Base-by-base conservation (phyloP, 2,329 filamentous ascomycete species). In the Aspergillus amoenus region DNA sequence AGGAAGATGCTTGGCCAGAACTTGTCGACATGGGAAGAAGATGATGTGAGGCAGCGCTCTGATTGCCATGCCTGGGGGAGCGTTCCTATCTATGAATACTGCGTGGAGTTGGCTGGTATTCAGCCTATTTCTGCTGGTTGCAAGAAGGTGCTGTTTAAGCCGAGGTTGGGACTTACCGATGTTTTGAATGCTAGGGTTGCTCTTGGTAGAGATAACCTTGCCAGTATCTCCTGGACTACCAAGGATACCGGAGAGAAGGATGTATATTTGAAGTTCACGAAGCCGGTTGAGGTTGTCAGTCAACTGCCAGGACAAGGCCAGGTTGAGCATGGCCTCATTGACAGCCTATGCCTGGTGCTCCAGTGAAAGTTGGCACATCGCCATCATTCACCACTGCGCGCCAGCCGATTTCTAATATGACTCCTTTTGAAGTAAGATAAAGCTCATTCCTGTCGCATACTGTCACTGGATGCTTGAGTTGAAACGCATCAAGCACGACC, bases 11-110 rank as follows among this genome's bases (percentile, higher is more conserved):
- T 78, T 3, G 64, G 63, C 1, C 68, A 73, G 53, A 73, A 76
- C 50, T 52, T 78, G 9, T 68, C 75, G 0, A 79, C 76, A 3
- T 78, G 76, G 75, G 72, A 73, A 43, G 76, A 79, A 52, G 76
- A 78, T 49, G 70, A 74, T 55, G 76, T 78, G 5, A 63, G 71
- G 3, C 74, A 76, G 57, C 69, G 76, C 4, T 78, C 74, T 1
- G 76, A 79, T 60, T 79, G 76, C 49, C 76, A 79, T 65, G 75
- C 76, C 2, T 78, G 75, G 76, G 73, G 76, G 1, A 75, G 73
- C 55, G 73, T 76, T 15, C 76, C 75, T 0, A 64, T 79, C 4
- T 78, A 78, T 50, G 76, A 78, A 55, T 78, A 70, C 40, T 73
- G 68, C 32, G 70, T 71, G 8, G 76, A 78, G 60, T 9, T 78